Conservation (phyloP, 768 basidiomycete species). For the Hydnomerulius pinastri region DNA sequence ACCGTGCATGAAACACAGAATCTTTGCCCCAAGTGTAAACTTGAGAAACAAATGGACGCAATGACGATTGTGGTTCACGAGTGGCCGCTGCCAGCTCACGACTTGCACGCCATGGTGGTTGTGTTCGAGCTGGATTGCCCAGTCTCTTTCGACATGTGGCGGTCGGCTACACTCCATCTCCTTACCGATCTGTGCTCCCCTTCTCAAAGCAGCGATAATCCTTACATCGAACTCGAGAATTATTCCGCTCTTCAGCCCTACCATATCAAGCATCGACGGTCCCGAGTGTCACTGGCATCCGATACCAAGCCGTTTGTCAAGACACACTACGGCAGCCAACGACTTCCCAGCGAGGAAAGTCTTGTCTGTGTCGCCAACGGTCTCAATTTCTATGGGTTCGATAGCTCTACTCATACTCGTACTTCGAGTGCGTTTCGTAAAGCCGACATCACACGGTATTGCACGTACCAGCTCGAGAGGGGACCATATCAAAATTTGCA, state of each 20-base stretch:
- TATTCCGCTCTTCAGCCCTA: slow-evolving; percentile 17
- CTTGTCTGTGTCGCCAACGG: slow-evolving; percentile 37
- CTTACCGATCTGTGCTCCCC: slow-evolving; percentile 37
- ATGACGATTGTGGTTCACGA: slow-evolving; percentile 42
- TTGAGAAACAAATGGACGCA: slow-evolving; percentile 12
- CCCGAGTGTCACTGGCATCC: slow-evolving; percentile 25
- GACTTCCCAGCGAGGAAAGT: slow-evolving; percentile 16
- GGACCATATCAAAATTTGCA: slow-evolving; percentile 39
- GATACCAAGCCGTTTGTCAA: slow-evolving; percentile 21
- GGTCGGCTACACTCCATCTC: slow-evolving; percentile 40
- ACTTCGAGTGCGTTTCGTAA: slow-evolving; percentile 11
- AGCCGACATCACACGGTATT: slow-evolving; percentile 20
- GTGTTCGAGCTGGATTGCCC: slow-evolving; percentile 48
- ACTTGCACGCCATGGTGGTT: slow-evolving; percentile 24
- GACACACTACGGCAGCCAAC: slow-evolving; percentile 13
- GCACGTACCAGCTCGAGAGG: slow-evolving; percentile 34
- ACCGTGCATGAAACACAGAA: background rate
- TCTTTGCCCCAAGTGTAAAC: slow-evolving; percentile 32
- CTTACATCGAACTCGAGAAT: slow-evolving; percentile 15
- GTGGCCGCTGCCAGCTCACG: slow-evolving; percentile 44
- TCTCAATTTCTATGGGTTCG: slow-evolving; percentile 32
- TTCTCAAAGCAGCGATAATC: background rate
- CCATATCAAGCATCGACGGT: slow-evolving; percentile 12
- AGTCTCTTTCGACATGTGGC: slow-evolving; percentile 43
- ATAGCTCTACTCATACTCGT: slow-evolving; percentile 18